Evolutionary conservation across 371 early-diverging fungal genomes (phyloP).

Genomic region (Syncephalis plumigaleata): DNA sequence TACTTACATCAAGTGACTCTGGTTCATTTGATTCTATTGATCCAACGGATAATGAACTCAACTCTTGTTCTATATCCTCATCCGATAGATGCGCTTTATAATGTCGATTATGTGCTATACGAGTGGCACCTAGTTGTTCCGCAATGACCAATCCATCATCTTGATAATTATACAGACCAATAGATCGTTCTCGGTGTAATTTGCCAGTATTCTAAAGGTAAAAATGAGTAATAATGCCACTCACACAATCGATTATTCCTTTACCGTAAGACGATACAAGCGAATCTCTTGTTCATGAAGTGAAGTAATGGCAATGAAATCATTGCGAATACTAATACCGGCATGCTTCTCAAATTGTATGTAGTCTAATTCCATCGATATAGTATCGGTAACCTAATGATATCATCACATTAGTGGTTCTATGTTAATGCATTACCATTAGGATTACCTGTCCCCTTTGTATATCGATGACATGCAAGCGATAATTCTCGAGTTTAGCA

Average conservation of each 20-base stretch:
- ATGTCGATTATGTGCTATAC: too few relatives aligned
- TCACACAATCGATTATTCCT: too few relatives aligned
- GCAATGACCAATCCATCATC: conserved; percentile 31
- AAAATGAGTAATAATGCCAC: background rate
- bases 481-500: background rate
- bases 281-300: conserved; percentile 41
- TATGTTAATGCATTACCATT: background rate
- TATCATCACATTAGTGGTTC: background rate
- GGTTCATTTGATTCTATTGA: too few relatives aligned
- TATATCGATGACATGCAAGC: conserved; percentile 31
- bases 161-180: conserved; percentile 36
- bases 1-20: too few relatives aligned
- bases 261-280: conserved; percentile 31
- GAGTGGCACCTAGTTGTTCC: conserved; percentile 15
- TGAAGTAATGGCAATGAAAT: conserved; percentile 31
- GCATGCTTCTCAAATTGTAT: conserved; percentile 33
- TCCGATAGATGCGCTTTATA: too few relatives aligned
- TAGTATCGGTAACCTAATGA: conserved; percentile 24
- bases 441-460: conserved; percentile 22
- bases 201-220: conserved; percentile 24
- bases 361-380: conserved; percentile 25
- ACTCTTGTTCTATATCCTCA: too few relatives aligned
- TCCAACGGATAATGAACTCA: too few relatives aligned
- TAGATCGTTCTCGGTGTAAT: conserved; percentile 23
- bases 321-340: conserved; percentile 33